These are phyloP conservation scores for Kregervanrija delftensis DNA, from an alignment of 805 yeast genomes.

Conservation along the genomic window DNA sequence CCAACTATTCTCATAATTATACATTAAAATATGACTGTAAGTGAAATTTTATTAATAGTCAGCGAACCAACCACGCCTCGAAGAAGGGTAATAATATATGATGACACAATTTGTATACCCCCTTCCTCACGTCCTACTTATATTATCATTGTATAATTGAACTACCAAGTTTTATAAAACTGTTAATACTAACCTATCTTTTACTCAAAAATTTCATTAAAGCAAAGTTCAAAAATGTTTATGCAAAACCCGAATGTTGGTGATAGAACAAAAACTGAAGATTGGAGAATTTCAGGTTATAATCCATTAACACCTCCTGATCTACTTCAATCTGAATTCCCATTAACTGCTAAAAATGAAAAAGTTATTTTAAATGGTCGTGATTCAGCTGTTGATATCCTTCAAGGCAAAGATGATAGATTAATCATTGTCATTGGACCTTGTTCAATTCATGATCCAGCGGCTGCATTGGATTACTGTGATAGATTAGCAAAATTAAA, in stretches of 20 bases:
- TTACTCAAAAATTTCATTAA: slow-evolving; percentile 12
- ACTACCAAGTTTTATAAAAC: background rate
- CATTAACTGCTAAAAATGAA: slow-evolving; percentile 53
- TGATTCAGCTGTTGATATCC: slow-evolving; percentile 61
- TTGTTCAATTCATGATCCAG: slow-evolving; percentile 93
- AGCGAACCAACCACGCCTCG: too few relatives aligned
- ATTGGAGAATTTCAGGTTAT: slow-evolving; percentile 80
- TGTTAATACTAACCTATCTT: background rate
- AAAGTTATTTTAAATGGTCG: slow-evolving; percentile 69
- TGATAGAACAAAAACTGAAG: slow-evolving; percentile 71
- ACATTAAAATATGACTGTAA: too few relatives aligned
- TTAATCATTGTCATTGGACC: slow-evolving; percentile 90
- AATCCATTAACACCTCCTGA: slow-evolving; percentile 96
- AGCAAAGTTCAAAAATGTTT: slow-evolving; percentile 51
- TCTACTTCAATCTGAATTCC: slow-evolving; percentile 78
- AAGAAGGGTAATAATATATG: too few relatives aligned
- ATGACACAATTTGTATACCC: too few relatives aligned
- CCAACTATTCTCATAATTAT: too few relatives aligned
- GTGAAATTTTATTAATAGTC: too few relatives aligned
- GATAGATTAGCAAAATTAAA: slow-evolving; percentile 51
- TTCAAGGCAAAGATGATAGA: slow-evolving; percentile 82
- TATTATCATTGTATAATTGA: too few relatives aligned
- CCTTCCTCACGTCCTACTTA: too few relatives aligned
- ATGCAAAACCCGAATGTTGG: slow-evolving; percentile 79
- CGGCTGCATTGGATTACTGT: slow-evolving; percentile 87